Base-by-base conservation (phyloP, 1,139 yeast species). In the Geotrichum citri-aurantii region DNA sequence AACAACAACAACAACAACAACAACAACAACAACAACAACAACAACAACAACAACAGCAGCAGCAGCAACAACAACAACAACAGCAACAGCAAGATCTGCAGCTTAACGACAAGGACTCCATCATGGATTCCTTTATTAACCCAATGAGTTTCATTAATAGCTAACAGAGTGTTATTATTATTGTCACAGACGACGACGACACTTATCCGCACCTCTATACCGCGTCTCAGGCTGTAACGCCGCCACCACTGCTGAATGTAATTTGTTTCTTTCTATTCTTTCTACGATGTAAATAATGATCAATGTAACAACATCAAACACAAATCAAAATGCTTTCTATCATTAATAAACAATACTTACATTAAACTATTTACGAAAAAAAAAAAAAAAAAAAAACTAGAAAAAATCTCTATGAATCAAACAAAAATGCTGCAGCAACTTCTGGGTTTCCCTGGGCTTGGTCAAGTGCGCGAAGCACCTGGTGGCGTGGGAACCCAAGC, bases 391-490 rank as follows among this genome's bases (percentile, higher is more conserved):
- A n/a, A 1, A 31, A 31, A 31, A 3, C 11, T 19, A 63, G 51
- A 46, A 48, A 62, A 11, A 23, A 29, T 11, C 23, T 24, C 44
- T 23, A 26, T 48, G 65, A 73, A 53, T 73, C 79, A 62, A 89
- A 88, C 57, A 90, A 74, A 50, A 86, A 67, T 0, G 95, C 83
- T 0, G 97, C 97, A 0, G 98, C 98, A 65, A 85, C 67, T 56
- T 92, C 97, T 0, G 87, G 82, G 67, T 91, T 87, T 1, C 97
- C 96, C 33, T 79, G 77, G 1, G 95, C 81, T 59, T 77, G 80
- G 50, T 78, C 75, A 58, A 92, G 75, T 0, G 97, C 97, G 14
- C 74, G 69, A 2, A 85, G 71, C 0, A 86, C 95, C 64, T 87
- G 85, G 4, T 74, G 71, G 64, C 84, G 76, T 1, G 85, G 71